phyloP scores from a whole-genome alignment of 441 rosid species.

The Erysimum pusillum region DNA sequence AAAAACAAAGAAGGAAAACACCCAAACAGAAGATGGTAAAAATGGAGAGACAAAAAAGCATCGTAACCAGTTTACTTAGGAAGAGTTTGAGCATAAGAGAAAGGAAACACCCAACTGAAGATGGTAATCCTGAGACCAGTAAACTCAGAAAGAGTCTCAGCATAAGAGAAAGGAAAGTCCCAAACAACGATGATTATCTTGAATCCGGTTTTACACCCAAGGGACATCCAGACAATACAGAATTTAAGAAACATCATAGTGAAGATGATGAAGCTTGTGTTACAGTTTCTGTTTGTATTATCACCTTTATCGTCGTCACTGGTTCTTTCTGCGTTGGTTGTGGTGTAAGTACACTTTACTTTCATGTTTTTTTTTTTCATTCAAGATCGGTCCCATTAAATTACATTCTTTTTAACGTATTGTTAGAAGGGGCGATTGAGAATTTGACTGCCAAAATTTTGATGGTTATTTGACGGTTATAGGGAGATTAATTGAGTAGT shows the following conservation, averaged over 20 bases:
- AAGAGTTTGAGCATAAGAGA: slow-evolving; percentile 31
- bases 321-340: slow-evolving; percentile 38
- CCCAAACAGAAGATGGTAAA: too few relatives aligned
- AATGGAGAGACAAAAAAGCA: slow-evolving; percentile 31
- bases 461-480: too few relatives aligned
- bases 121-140: background rate
- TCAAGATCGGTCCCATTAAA: background rate
- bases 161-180: background rate
- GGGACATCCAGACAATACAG: background rate
- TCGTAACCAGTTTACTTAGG: slow-evolving; percentile 13
- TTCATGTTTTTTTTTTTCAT: too few relatives aligned
- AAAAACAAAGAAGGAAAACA: too few relatives aligned
- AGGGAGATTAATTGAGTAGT: too few relatives aligned
- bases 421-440: too few relatives aligned
- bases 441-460: too few relatives aligned
- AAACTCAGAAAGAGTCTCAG: background rate
- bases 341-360: slow-evolving; percentile 38
- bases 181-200: slow-evolving; percentile 3
- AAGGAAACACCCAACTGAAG: background rate
- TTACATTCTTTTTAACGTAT: too few relatives aligned
- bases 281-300: slow-evolving; percentile 18
- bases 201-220: background rate
- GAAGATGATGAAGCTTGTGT: slow-evolving; percentile 16
- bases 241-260: slow-evolving; percentile 3
- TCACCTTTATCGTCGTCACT: slow-evolving; percentile 26